Conservation (phyloP, 176 grass and related monocot genomes). For the Oryza meridionalis region DNA sequence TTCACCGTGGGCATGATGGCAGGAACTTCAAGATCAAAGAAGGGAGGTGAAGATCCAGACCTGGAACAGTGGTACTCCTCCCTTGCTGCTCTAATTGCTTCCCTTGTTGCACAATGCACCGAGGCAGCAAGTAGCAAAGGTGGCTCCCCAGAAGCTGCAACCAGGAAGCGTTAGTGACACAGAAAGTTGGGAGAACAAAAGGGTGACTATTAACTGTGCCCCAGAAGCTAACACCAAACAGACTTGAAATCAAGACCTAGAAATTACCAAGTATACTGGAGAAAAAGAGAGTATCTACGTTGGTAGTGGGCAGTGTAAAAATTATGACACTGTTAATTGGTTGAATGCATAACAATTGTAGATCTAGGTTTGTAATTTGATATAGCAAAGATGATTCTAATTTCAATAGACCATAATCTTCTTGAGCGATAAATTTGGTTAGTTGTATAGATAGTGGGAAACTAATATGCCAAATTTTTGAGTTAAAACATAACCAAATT, state of each 20-base stretch:
- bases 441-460: neutral
- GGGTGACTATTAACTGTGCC: neutral
- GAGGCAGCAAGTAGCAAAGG: conserved; percentile 88
- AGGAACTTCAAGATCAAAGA: conserved; percentile 66
- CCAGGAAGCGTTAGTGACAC: conserved; percentile 5
- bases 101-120: conserved; percentile 70
- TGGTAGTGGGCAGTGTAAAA: neutral
- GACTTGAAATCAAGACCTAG: neutral
- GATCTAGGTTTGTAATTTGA: neutral
- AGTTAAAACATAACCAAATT: neutral
- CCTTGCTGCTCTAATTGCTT: conserved; percentile 74
- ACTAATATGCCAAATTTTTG: neutral
- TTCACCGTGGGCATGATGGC: conserved; percentile 79
- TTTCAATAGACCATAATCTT: neutral
- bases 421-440: neutral
- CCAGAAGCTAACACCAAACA: neutral
- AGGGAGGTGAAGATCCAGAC: conserved; percentile 39
- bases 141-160: conserved; percentile 86
- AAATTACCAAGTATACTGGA: neutral
- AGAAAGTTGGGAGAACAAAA: neutral
- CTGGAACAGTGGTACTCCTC: conserved; percentile 24
- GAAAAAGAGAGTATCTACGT: neutral
- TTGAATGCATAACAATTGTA: neutral
- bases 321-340: neutral
- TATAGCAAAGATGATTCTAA: neutral